Evolutionary conservation across 1,284 basidiomycete species (phyloP), one percentile per base, ranked within the genome.

Genomic region (Rhodotorula sp.): DNA sequence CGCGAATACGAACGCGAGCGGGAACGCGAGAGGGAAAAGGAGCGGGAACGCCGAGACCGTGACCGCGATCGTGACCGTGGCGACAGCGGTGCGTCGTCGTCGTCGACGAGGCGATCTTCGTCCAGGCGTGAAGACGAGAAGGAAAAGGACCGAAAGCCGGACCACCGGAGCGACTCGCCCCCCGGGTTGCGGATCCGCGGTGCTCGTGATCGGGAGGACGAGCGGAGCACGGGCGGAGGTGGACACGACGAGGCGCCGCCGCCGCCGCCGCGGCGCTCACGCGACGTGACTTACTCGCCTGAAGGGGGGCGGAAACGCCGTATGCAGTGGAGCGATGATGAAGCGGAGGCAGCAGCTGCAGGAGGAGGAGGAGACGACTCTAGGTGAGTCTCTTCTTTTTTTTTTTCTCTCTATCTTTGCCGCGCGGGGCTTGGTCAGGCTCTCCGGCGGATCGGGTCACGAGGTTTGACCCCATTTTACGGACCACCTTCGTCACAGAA

Each of bases 251-350:
- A 24, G 26, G 30, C 30, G n/a, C 48, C 22, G 60, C 51, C 22
- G 33, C 45, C 24, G 61, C 64, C 22, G 62, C 55, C 49, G 61
- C 53, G 4, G 46, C 48, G 42, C 29, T 63, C 66, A 10, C 26
- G 70, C 22, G 60, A 33, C 1, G 33, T 33, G n/a, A 62, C 59
- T 7, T 65, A 68, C 17, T 56, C 57, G 17, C 66, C 63, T 1
- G 66, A 64, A 18, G 49, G 44, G 15, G 24, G 44, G 37, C 26
- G 58, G 54, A 62, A 51, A 48, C 37, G 70, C 18, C 26, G 67
- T 37, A 62, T 64, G 20, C 65, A 72, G 10, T 69, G 71, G 67
- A 66, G 65, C 26, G 71, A 72, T 59, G 71, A 72, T 30, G 71
- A 72, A 48, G 67, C 60, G 26, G 60, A 53, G 5, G 37, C 37